A percentile compares a stretch with the other conserved stretches of the same genome.
These are phyloP conservation scores for Chalciporus chontae DNA, from an alignment of 768 basidiomycete genomes.

Conservation along the genomic window DNA sequence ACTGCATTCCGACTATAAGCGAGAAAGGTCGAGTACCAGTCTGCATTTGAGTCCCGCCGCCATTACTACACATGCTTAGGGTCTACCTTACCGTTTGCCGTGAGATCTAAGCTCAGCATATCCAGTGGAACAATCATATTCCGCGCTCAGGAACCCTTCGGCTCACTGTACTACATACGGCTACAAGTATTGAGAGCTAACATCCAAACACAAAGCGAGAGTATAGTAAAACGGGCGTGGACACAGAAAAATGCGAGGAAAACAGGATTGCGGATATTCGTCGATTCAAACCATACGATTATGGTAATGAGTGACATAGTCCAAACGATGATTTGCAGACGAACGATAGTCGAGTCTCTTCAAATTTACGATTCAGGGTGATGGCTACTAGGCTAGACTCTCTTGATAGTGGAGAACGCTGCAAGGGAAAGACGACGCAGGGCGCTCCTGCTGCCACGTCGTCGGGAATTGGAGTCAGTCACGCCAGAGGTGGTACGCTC, in stretches of 20 bases:
- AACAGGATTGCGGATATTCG: background rate
- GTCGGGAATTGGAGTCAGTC: slow-evolving; percentile 14
- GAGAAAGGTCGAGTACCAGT: background rate
- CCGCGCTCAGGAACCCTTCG: too few species aligned
- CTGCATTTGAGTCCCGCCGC: background rate
- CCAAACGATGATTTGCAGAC: slow-evolving; percentile 5
- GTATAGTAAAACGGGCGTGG: background rate
- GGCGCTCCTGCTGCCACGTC: slow-evolving; percentile 16
- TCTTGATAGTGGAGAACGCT: slow-evolving; percentile 29
- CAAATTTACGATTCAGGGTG: background rate
- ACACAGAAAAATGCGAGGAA: background rate
- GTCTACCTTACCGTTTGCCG: background rate
- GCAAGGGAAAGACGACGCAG: slow-evolving; percentile 31
- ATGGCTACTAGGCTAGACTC: slow-evolving; percentile 5
- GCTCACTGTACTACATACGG: background rate
- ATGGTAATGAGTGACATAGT: background rate
- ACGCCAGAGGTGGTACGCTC: slow-evolving; percentile 7
- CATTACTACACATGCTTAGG: background rate
- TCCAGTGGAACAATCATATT: background rate
- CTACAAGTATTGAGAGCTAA: background rate
- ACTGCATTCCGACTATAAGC: background rate
- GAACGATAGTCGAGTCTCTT: background rate
- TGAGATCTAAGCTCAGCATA: too few species aligned
- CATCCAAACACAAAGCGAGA: slow-evolving; percentile 18
- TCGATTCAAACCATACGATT: background rate